Percentiles rank a stretch among this genome's conserved stretches.
phyloP scores from a whole-genome alignment of 2,329 filamentous ascomycete species.

The Arthrobotrys conoides region DNA sequence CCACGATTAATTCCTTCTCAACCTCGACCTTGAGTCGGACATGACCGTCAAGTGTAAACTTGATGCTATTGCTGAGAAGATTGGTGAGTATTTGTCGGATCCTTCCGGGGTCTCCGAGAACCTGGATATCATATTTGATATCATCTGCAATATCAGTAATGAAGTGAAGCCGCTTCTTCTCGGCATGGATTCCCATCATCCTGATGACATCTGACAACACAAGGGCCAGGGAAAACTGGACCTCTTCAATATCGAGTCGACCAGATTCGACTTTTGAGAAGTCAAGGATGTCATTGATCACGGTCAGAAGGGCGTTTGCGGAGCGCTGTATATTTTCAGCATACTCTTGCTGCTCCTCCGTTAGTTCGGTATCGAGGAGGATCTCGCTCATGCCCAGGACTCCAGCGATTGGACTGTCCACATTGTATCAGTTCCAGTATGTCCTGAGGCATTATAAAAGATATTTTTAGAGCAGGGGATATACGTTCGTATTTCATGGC shows the following conservation, averaged over 20 bases:
- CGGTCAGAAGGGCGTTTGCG: conserved; percentile 83
- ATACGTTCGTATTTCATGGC: conserved; percentile 76
- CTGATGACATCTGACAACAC: conserved; percentile 84
- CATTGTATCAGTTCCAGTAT: neutral
- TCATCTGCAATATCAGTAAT: conserved; percentile 75
- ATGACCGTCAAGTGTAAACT: conserved; percentile 79
- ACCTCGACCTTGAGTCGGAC: conserved; percentile 78
- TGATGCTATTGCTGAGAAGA: conserved; percentile 81
- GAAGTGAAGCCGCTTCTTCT: conserved; percentile 82
- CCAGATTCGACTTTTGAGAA: conserved; percentile 89
- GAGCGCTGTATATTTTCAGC: conserved; percentile 84
- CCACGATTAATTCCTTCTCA: conserved; percentile 70
- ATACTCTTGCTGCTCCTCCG: conserved; percentile 80
- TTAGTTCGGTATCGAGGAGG: conserved; percentile 77
- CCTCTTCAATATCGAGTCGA: conserved; percentile 82
- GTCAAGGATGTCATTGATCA: conserved; percentile 92
- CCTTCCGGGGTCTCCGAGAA: conserved; percentile 87
- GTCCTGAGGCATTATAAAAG: neutral
- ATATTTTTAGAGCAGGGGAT: neutral
- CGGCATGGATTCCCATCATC: conserved; percentile 88
- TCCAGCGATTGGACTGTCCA: conserved; percentile 79
- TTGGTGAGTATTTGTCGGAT: conserved; percentile 88
- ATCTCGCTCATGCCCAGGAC: conserved; percentile 86
- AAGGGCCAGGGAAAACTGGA: conserved; percentile 81
- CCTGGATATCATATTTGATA: conserved; percentile 72